Evolutionary conservation across 306 rosid species (phyloP), one percentile per base, ranked within the genome.

Genomic region (Geum urbanum): DNA sequence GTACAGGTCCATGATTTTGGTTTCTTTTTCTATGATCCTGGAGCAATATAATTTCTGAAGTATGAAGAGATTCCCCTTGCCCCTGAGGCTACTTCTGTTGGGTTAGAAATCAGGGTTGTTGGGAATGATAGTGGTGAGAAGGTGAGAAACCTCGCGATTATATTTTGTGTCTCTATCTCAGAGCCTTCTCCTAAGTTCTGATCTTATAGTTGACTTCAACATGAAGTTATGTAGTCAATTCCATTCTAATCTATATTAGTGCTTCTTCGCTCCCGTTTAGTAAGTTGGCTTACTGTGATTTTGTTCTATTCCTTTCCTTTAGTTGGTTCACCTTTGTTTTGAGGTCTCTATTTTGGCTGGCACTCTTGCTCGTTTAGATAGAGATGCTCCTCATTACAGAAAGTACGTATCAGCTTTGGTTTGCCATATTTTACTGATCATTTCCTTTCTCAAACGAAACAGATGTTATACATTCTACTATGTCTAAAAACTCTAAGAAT

Each of bases 291-390:
- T 45, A 71, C 63, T 10, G 18, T 8, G 13, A 56, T 8, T 1
- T 22, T 18, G 8, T 56, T 44, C 47, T 43, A 35, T 55, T 44
- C 68, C 67, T 24, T 24, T 24, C 27, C 27, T 40, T 67, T 65
- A 45, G 51, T 46, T 66, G 53, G 74, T 75, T 73, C 67, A 71
- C 27, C 60, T 71, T 40, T 70, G 74, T 72, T 72, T 78, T 79
- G 78, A 94, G 98, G 98, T 94, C 63, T 94, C 97, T 62, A 94
- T 94, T 94, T 84, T 94, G 88, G 94, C 98, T 59, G 98, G 98
- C 70, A 94, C 98, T 59, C 82, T 94, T 80, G 97, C 98, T 80
- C 97, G 97, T 63, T 78, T 94, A 77, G 98, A 94, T 71, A 89
- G 98, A 77, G 98, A 94, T 82, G 97, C 98, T 71, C 98, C 98